Evolutionary conservation across 495 filamentous ascomycete species (phyloP).

Genomic region (Penicillium turbatum): DNA sequence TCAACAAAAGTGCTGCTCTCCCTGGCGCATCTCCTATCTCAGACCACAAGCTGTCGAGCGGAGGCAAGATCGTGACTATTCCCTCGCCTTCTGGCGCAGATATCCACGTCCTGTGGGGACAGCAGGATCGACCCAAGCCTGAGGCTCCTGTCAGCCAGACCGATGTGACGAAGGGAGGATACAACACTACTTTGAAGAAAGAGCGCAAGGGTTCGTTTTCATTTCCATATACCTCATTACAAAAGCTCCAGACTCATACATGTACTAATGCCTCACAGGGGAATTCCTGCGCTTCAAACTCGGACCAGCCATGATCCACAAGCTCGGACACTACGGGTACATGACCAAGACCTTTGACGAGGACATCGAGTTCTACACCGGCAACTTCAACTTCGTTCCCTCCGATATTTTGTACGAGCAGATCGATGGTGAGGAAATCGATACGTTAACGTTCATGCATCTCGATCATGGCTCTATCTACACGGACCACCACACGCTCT

Average conservation of each 20-base stretch:
- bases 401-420: constrained; percentile 32
- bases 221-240: not conserved
- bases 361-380: constrained; percentile 58
- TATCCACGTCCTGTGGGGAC: not conserved
- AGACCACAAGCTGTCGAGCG: not conserved
- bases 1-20: not conserved
- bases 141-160: not conserved
- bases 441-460: constrained; percentile 60
- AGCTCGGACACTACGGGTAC: constrained; percentile 67
- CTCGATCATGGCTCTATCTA: constrained; percentile 56
- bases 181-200: not conserved
- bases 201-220: not conserved
- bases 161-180: not conserved
- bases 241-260: not conserved
- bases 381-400: constrained; percentile 64
- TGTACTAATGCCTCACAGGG: not conserved
- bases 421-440: constrained; percentile 25
- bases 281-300: not conserved
- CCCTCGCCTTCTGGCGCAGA: not conserved
- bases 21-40: not conserved
- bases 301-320: not conserved
- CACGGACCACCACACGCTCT: constrained; percentile 72
- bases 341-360: constrained; percentile 56
- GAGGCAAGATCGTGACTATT: not conserved
- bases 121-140: not conserved